phyloP scores from a whole-genome alignment of 2,329 filamentous ascomycete species.

The Pseudocercospora musae region DNA sequence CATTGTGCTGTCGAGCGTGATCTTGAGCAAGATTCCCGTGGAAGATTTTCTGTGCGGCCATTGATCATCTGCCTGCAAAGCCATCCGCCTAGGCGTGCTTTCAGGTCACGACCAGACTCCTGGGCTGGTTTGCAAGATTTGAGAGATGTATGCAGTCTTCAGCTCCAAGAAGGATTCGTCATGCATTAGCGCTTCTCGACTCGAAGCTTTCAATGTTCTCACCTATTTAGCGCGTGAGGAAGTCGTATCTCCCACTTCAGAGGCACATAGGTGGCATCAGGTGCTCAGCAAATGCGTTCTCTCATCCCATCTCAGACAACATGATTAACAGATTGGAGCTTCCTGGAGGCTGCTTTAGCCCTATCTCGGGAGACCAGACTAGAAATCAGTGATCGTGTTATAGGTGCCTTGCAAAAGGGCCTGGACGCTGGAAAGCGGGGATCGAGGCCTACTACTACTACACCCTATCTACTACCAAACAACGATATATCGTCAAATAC shows the following conservation, averaged over 20 bases:
- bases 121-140: not conserved
- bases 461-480: no score
- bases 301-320: no score
- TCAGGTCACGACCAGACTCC: not conserved
- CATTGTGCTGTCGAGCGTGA: not conserved
- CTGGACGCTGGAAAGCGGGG: no score
- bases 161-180: not conserved
- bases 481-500: no score
- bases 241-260: not conserved
- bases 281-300: not conserved
- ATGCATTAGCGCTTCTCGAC: not conserved
- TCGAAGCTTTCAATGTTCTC: not conserved
- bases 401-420: no score
- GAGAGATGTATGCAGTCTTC: not conserved
- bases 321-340: no score
- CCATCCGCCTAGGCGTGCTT: not conserved
- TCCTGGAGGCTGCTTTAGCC: no score
- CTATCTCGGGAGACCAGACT: no score
- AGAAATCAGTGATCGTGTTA: no score
- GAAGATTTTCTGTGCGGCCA: not conserved
- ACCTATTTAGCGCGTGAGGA: not conserved
- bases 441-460: no score
- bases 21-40: not conserved
- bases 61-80: not conserved
- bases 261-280: not conserved